Evolutionary conservation across 2,329 filamentous ascomycete genomes (phyloP).

Genomic region (Paecilomyces variotii): DNA sequence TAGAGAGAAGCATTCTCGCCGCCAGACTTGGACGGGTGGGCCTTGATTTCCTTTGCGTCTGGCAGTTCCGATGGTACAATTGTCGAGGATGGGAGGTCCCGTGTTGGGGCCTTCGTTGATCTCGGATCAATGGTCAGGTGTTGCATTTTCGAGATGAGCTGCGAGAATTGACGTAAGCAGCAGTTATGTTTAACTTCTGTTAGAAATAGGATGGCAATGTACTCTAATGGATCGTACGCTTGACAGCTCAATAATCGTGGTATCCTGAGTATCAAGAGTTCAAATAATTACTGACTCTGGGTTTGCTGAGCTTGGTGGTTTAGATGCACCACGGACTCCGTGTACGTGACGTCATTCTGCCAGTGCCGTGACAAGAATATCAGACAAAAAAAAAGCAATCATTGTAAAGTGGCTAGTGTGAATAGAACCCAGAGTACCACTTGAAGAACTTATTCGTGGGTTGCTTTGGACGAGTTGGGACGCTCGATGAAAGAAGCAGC

Average conservation of each 20-base stretch:
- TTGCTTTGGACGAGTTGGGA: not conserved
- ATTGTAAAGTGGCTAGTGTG: not conserved
- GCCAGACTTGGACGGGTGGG: slow-evolving; percentile 30
- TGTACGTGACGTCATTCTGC: not conserved
- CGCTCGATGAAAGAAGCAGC: too few relatives aligned
- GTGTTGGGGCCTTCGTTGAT: slow-evolving; percentile 29
- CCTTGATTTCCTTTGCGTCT: slow-evolving; percentile 36
- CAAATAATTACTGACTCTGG: not conserved
- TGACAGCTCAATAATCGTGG: not conserved
- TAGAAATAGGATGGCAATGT: not conserved
- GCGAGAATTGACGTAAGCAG: not conserved
- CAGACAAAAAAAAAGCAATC: not conserved
- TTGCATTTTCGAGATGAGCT: slow-evolving; percentile 16
- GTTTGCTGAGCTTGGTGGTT: not conserved
- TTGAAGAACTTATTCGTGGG: not conserved
- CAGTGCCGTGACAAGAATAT: not conserved
- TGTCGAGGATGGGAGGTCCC: slow-evolving; percentile 20
- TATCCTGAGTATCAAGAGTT: not conserved
- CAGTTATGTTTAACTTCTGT: not conserved
- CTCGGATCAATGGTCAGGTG: slow-evolving; percentile 33
- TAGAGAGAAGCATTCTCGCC: slow-evolving; percentile 29
- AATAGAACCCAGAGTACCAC: not conserved
- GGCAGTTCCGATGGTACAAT: slow-evolving; percentile 29
- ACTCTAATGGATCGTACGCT: not conserved
- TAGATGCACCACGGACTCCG: not conserved